Conservation (phyloP, 148 eudicot genomes). For the Fallopia convolvulus region DNA sequence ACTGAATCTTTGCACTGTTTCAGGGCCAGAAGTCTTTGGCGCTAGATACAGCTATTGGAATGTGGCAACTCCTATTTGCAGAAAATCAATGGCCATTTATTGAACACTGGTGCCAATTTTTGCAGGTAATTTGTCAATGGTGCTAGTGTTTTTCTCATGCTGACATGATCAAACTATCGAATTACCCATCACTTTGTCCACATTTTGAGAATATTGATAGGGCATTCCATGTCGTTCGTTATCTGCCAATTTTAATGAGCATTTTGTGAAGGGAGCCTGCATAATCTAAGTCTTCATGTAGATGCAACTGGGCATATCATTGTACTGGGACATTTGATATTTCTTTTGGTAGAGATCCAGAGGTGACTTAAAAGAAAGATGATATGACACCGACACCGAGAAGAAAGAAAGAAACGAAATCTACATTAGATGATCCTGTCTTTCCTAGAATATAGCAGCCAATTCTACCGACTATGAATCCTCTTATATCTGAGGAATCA, state of each 20-base stretch:
- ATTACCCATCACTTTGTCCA: neutral
- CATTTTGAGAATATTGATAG: neutral
- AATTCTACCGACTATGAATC: neutral
- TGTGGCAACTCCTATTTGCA: slow-evolving; percentile 92
- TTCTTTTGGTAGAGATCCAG: neutral
- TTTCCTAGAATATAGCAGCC: neutral
- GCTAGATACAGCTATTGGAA: slow-evolving; percentile 93
- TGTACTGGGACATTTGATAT: neutral
- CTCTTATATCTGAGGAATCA: neutral
- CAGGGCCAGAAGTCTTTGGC: slow-evolving; percentile 99
- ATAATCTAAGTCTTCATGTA: neutral
- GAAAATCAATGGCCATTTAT: slow-evolving; percentile 91
- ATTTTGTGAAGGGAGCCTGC: neutral
- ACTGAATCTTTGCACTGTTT: neutral
- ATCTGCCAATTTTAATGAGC: neutral
- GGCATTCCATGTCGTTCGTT: neutral
- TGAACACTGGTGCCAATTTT: slow-evolving; percentile 93
- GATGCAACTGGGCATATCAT: neutral
- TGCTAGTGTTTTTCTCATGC: neutral
- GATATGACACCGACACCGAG: neutral
- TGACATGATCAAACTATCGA: neutral
- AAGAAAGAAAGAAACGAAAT: neutral
- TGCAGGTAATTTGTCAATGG: slow-evolving; percentile 48
- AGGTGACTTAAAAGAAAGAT: neutral
- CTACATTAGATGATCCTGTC: neutral